Evolutionary conservation across 169 alveolate species (phyloP), one percentile per base, ranked within the genome.

Genomic region (Plasmodium knowlesi): DNA sequence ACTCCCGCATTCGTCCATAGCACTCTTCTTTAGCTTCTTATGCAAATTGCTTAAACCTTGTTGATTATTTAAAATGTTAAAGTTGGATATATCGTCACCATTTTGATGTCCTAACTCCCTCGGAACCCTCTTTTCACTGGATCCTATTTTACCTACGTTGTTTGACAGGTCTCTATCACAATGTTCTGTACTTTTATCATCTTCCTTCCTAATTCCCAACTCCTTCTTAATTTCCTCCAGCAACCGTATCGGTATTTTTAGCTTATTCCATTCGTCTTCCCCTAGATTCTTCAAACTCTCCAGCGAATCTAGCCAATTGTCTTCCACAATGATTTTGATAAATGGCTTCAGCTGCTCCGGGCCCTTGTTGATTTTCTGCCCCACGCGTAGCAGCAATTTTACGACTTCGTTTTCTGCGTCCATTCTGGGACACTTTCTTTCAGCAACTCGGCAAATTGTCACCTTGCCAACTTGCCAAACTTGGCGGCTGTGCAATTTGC

Each of bases 261-360:
- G 79, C 30, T 53, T 85, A 53, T 72, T n/a, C 93, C 93, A 85
- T 85, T 85, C 93, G 54, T 85, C 80, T 50, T 85, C 93, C 76
- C 70, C 50, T 28, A 85, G 19, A 30, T 43, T 85, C 61, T 76
- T 73, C 81, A 85, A 85, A 54, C 83, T 85, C 1, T 85, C 93
- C 70, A 85, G n/a, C 4, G 93, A 85, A 28, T 85, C 93, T 3
- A 85, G 57, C 93, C 93, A 85, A 3, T 85, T 85, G 5, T 85
- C 93, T 22, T 85, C 93, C 25, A 85, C 93, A 0, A 85, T 85
- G 37, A 39, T 73, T 76, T 85, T 85, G 67, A 85, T 74, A 74
- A 85, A 85, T 41, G 93, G 93, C 73, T 76, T 76, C 43, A 85
- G 6, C 30, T 85, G 83, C 79, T 85, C 85, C 30, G 43, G 41